phyloP scores from a whole-genome alignment of 169 alveolate species.

The Blepharisma undulans region DNA sequence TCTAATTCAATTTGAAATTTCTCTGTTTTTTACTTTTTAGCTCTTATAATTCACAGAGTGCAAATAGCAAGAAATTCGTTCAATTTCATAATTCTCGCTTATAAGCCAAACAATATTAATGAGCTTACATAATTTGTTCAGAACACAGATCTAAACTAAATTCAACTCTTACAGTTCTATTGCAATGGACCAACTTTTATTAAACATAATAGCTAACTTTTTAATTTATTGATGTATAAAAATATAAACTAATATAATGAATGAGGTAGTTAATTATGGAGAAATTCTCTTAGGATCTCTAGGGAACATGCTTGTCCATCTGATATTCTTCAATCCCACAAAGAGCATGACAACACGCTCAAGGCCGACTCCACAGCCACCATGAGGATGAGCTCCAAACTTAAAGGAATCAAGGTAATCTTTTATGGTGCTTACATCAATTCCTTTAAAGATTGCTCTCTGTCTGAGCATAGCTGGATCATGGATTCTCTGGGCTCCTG shows the following conservation, averaged over 20 bases:
- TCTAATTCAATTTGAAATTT: too few species aligned
- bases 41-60: too few species aligned
- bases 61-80: too few species aligned
- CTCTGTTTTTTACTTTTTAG: too few species aligned
- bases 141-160: too few species aligned
- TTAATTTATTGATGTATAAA: too few species aligned
- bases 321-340: conserved; percentile 94
- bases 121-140: too few species aligned
- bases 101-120: too few species aligned
- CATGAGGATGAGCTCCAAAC: conserved; percentile 98
- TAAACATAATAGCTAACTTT: too few species aligned
- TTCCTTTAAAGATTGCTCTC: conserved; percentile 82
- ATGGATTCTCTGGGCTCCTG: conserved; percentile 99
- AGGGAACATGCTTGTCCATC: conserved; percentile 98
- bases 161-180: too few species aligned
- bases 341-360: conserved; percentile 99
- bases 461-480: conserved; percentile 92
- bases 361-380: conserved; percentile 99
- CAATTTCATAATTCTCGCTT: too few species aligned
- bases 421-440: conserved; percentile 88
- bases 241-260: neutral
- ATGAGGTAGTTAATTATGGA: conserved; percentile 77
- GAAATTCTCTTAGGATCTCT: conserved; percentile 98
- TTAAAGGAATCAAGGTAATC: conserved; percentile 95
- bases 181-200: too few species aligned